phyloP scores from a whole-genome alignment of 768 basidiomycete genomes.

The Pleurotus sapidus region DNA sequence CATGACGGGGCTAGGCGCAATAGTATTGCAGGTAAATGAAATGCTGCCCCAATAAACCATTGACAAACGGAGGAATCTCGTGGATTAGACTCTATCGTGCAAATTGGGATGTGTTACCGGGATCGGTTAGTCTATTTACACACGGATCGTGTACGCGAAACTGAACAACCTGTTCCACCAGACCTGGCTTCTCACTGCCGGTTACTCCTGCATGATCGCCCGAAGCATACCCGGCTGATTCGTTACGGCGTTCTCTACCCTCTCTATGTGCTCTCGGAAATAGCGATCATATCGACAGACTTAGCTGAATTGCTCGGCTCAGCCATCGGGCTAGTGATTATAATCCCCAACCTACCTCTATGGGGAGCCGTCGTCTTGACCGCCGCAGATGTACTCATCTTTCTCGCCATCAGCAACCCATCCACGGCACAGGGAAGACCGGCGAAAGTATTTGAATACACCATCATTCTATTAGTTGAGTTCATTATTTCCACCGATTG shows the following conservation, averaged over 20 bases:
- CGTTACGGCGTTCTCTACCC: constrained; percentile 52
- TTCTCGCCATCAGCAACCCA: constrained; percentile 62
- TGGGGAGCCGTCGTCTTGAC: constrained; percentile 58
- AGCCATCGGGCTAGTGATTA: constrained; percentile 66
- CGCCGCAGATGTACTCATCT: constrained; percentile 54
- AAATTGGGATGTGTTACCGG: constrained; percentile 2
- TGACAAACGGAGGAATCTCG: not conserved
- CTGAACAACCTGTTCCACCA: constrained; percentile 13
- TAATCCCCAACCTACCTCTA: constrained; percentile 56
- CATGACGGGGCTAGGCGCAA: constrained; percentile 59
- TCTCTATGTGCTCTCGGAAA: constrained; percentile 50
- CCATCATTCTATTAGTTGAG: constrained; percentile 52
- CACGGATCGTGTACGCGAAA: not conserved
- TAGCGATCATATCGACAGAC: constrained; percentile 67
- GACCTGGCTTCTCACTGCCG: constrained; percentile 64
- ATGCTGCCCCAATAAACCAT: not conserved
- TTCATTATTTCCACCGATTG: constrained; percentile 1
- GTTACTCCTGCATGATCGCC: constrained; percentile 49
- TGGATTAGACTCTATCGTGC: constrained; percentile 51
- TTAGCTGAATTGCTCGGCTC: constrained; percentile 68
- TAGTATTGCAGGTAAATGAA: constrained; percentile 55
- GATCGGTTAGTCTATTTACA: not conserved
- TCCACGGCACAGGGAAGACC: constrained; percentile 48
- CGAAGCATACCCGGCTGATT: constrained; percentile 42
- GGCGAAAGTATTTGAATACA: constrained; percentile 53